These are phyloP conservation scores for Crataegus laevigata DNA, from an alignment of 306 rosid species.

Conservation along the genomic window DNA sequence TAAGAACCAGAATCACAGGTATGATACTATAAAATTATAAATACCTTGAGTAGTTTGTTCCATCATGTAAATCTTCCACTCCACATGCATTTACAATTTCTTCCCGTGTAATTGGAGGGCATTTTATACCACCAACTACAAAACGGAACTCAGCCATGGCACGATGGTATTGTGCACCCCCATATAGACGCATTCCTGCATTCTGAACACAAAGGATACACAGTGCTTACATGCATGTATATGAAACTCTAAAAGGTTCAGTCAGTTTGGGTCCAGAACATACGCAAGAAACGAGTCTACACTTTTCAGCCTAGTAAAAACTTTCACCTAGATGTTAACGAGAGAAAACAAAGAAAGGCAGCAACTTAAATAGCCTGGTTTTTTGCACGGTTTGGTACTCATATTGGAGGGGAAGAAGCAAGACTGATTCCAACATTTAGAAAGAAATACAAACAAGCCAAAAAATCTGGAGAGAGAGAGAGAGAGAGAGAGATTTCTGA, in stretches of 20 bases:
- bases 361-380: background rate
- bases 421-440: background rate
- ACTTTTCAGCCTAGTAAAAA: background rate
- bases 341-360: background rate
- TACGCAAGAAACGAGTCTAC: background rate
- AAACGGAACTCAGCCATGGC: slow-evolving; percentile 99
- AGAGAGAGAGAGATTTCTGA: background rate
- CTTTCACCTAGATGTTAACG: background rate
- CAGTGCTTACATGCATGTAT: background rate
- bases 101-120: slow-evolving; percentile 95
- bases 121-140: slow-evolving; percentile 93
- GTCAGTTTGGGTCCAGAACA: background rate
- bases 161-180: slow-evolving; percentile 98
- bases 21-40: background rate
- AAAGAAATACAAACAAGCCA: background rate
- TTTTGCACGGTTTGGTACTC: background rate
- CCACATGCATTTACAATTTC: slow-evolving; percentile 98
- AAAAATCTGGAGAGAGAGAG: background rate
- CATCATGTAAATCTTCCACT: slow-evolving; percentile 96
- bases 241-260: background rate
- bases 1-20: background rate
- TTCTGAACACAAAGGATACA: slow-evolving; percentile 36
- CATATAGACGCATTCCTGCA: slow-evolving; percentile 97
- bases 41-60: slow-evolving; percentile 96
- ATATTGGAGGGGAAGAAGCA: background rate